These are phyloP conservation scores for Aspergillus candidus DNA, from an alignment of 2,329 filamentous ascomycete genomes.

Conservation along the genomic window DNA sequence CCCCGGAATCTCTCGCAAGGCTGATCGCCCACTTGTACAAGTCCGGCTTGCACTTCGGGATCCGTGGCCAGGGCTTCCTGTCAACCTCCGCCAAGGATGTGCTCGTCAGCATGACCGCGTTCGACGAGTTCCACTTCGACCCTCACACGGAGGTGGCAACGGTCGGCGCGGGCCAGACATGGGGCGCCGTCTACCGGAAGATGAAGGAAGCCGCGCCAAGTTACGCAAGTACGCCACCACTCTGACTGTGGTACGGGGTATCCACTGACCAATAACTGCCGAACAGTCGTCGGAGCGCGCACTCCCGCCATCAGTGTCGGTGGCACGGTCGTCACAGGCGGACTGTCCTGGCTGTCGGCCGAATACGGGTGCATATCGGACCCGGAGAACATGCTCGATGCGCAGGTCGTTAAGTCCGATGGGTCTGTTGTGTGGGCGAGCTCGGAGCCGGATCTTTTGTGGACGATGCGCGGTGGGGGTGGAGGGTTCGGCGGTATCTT, in stretches of 20 bases:
- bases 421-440: slow-evolving; percentile 36
- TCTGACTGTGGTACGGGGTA: background rate
- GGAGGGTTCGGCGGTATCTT: slow-evolving; percentile 21
- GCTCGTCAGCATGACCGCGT: slow-evolving; percentile 32
- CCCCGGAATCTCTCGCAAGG: slow-evolving; percentile 23
- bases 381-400: slow-evolving; percentile 37
- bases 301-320: slow-evolving; percentile 37
- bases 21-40: slow-evolving; percentile 28
- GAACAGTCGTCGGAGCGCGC: slow-evolving; percentile 28
- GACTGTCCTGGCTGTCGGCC: slow-evolving; percentile 35
- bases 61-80: slow-evolving; percentile 34
- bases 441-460: slow-evolving; percentile 36
- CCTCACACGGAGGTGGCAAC: slow-evolving; percentile 23
- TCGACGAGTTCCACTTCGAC: slow-evolving; percentile 34
- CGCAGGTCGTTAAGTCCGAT: slow-evolving; percentile 33
- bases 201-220: slow-evolving; percentile 30
- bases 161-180: slow-evolving; percentile 34
- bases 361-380: slow-evolving; percentile 37
- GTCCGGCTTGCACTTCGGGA: slow-evolving; percentile 31
- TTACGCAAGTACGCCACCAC: slow-evolving; percentile 20
- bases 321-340: slow-evolving; percentile 33
- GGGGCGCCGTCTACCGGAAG: slow-evolving; percentile 33
- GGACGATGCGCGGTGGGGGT: slow-evolving; percentile 38
- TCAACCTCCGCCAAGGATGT: slow-evolving; percentile 33
- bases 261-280: background rate